phyloP scores from a whole-genome alignment of 441 rosid species.

The Pelargonium myrrhifolium region DNA sequence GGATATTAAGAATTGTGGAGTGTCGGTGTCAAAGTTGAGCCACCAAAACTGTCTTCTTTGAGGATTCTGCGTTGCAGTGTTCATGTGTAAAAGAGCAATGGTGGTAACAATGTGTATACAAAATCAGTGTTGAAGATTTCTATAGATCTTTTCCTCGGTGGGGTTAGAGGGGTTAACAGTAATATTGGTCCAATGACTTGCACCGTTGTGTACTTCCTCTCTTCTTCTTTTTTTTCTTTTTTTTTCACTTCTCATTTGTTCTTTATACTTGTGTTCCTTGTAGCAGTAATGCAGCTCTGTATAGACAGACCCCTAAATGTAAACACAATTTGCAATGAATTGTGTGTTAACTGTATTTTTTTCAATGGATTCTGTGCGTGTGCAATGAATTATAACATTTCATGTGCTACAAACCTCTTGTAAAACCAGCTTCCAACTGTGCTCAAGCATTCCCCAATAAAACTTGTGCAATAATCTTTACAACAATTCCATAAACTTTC shows the following conservation, averaged over 20 bases:
- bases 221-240: background rate
- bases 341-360: background rate
- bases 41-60: conserved; percentile 26
- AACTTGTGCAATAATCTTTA: too few species aligned
- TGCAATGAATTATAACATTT: background rate
- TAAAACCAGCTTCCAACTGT: too few species aligned
- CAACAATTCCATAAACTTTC: too few species aligned
- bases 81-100: conserved; percentile 21
- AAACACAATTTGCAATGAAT: conserved; percentile 1
- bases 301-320: background rate
- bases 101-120: conserved; percentile 18
- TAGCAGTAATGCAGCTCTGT: background rate
- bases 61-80: conserved; percentile 19
- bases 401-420: background rate
- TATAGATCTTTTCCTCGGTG: background rate
- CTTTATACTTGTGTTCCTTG: background rate
- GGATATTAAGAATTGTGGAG: conserved; percentile 22
- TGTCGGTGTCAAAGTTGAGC: conserved; percentile 29
- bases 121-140: background rate
- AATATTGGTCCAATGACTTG: conserved; percentile 5
- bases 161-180: background rate
- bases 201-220: conserved; percentile 1
- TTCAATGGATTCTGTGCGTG: background rate
- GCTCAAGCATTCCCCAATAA: too few species aligned
- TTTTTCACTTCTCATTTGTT: background rate